Percentiles rank a stretch among this genome's conserved stretches.
These are phyloP conservation scores for Pelargonium citronellum DNA, from an alignment of 441 rosid species.

Conservation along the genomic window DNA sequence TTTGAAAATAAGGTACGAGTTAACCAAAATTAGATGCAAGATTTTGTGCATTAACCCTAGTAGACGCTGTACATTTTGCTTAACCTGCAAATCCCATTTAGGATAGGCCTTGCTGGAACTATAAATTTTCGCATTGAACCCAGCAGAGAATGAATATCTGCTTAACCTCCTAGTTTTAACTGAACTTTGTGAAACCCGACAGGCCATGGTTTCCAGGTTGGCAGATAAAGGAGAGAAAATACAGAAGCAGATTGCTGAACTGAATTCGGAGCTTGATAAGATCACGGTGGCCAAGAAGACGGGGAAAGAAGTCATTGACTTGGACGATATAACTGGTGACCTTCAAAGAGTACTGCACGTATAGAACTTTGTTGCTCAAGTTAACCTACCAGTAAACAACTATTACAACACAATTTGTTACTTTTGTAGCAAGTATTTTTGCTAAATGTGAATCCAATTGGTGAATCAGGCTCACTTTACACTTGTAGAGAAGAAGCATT, in stretches of 20 bases:
- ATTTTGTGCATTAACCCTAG: background rate
- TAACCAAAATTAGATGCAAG: background rate
- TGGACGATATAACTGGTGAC: constrained; percentile 56
- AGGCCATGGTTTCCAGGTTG: constrained; percentile 58
- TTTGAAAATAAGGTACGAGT: constrained; percentile 57
- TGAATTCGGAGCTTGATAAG: constrained; percentile 52
- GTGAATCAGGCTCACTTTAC: no score
- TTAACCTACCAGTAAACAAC: no score
- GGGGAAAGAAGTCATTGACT: constrained; percentile 38
- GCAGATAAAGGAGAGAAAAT: constrained; percentile 77
- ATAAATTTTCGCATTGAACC: background rate
- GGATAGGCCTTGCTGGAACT: no score
- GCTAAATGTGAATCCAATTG: no score
- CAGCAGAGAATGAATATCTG: no score
- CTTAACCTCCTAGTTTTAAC: no score
- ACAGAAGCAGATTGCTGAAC: constrained; percentile 56
- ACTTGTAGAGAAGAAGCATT: no score
- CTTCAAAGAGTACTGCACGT: constrained; percentile 50
- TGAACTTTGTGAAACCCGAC: constrained; percentile 12
- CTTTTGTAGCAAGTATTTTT: no score
- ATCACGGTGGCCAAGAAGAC: constrained; percentile 31
- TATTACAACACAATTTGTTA: no score
- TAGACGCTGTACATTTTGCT: no score
- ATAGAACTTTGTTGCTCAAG: constrained; percentile 21
- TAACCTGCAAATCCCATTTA: no score